A percentile compares a stretch with the other conserved stretches of the same genome.
Conservation (phyloP, 169 alveolate genomes). For the Perkinsus olseni region DNA sequence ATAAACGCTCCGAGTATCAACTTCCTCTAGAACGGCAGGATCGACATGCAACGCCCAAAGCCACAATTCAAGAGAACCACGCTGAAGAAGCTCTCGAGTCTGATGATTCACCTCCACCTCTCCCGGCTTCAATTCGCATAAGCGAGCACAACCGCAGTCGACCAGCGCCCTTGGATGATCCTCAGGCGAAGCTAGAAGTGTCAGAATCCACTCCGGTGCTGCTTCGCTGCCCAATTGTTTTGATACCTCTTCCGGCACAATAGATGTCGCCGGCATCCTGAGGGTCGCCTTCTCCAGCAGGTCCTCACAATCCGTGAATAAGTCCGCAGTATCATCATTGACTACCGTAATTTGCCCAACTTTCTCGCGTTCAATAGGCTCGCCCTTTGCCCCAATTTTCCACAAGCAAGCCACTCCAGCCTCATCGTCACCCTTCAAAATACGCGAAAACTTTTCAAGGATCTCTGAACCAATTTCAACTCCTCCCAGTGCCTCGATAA, state of each 20-base stretch:
- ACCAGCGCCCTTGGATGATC: neutral
- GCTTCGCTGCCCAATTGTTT: neutral
- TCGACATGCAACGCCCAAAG: neutral
- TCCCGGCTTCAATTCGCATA: neutral
- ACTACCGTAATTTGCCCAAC: neutral
- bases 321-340: neutral
- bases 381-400: neutral
- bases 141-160: neutral
- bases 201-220: neutral
- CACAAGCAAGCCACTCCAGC: neutral
- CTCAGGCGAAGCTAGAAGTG: neutral
- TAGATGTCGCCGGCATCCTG: neutral
- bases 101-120: neutral
- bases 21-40: neutral
- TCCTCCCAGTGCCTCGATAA: neutral
- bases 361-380: neutral
- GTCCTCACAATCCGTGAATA: neutral
- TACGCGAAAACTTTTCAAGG: neutral
- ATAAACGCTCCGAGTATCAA: neutral
- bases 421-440: neutral
- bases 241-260: neutral
- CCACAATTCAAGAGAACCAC: neutral
- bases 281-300: neutral
- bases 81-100: neutral
- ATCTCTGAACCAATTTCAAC: neutral